These are phyloP conservation scores for Yarrowia divulgata DNA, from an alignment of 805 yeast genomes.

Conservation along the genomic window DNA sequence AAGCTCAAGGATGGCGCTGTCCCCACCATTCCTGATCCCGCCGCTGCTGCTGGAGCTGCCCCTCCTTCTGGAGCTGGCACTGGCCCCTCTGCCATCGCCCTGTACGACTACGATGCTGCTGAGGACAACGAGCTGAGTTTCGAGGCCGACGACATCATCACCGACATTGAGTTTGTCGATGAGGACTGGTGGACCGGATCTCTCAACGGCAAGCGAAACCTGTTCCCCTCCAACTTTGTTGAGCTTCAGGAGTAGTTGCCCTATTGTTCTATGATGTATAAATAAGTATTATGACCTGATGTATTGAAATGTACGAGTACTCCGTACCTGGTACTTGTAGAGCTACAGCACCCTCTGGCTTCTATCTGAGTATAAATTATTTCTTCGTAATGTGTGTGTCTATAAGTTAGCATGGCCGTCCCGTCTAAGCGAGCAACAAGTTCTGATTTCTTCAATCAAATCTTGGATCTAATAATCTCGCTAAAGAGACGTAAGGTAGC, in stretches of 20 bases:
- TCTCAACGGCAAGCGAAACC: constrained; percentile 75
- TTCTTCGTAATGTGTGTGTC: neutral
- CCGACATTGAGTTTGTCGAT: constrained; percentile 85
- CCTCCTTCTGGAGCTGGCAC: constrained; percentile 45
- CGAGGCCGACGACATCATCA: constrained; percentile 80
- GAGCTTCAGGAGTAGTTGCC: constrained; percentile 42
- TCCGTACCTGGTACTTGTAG: neutral
- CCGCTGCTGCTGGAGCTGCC: constrained; percentile 40
- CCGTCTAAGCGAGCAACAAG: constrained; percentile 1
- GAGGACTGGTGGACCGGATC: constrained; percentile 98
- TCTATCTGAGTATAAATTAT: neutral
- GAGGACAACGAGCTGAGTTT: constrained; percentile 92
- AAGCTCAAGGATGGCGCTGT: constrained; percentile 52
- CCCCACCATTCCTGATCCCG: constrained; percentile 42
- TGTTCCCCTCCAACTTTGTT: constrained; percentile 94
- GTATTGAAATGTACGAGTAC: neutral
- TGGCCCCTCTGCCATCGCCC: constrained; percentile 65
- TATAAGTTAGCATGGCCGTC: constrained; percentile 17
- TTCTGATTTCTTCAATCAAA: neutral
- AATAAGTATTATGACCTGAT: constrained; percentile 29
- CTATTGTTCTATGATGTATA: constrained; percentile 16
- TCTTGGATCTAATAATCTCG: constrained; percentile 31
- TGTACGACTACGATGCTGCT: constrained; percentile 83
- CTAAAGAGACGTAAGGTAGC: constrained; percentile 18
- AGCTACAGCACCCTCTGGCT: neutral